Evolutionary conservation across 805 yeast genomes (phyloP).

Genomic region (Candida hungchunana): DNA sequence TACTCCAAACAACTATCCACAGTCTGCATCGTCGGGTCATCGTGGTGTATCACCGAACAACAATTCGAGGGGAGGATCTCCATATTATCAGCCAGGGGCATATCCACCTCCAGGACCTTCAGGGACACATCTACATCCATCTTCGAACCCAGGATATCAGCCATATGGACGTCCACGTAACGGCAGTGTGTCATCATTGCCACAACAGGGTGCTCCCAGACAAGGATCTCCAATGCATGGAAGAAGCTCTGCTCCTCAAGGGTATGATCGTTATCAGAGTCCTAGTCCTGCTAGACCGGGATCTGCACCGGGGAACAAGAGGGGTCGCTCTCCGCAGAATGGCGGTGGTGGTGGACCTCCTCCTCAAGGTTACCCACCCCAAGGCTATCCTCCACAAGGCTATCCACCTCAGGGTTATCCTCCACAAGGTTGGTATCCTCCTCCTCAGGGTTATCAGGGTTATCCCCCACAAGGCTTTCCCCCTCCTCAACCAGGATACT

Average conservation of each 20-base stretch:
- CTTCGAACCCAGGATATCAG: conserved; percentile 1
- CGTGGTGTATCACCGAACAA: conserved; percentile 8
- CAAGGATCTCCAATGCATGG: conserved; percentile 9
- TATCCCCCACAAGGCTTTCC: conserved; percentile 17
- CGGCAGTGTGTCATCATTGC: conserved; percentile 10
- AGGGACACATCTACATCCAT: conserved; percentile 1
- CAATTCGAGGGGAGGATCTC: conserved; percentile 16
- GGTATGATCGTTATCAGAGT: conserved; percentile 3
- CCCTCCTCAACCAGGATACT: conserved; percentile 19
- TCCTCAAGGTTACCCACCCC: conserved; percentile 10
- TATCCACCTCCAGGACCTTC: conserved; percentile 6
- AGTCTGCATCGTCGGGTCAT: too few species aligned
- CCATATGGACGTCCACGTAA: conserved; percentile 4
- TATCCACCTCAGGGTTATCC: conserved; percentile 24
- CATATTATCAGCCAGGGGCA: conserved; percentile 10
- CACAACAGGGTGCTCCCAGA: conserved; percentile 7
- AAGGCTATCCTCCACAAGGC: conserved; percentile 13
- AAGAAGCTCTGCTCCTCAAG: conserved; percentile 1
- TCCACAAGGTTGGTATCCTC: conserved; percentile 20
- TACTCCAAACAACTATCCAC: too few species aligned
- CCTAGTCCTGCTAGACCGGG: conserved; percentile 9
- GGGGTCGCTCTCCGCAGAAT: conserved; percentile 16
- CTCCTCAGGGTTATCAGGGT: conserved; percentile 21
- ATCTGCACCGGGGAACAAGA: conserved; percentile 4
- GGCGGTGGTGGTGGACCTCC: conserved; percentile 20